phyloP scores from a whole-genome alignment of 257 asterid species.

The Plantago elongata region DNA sequence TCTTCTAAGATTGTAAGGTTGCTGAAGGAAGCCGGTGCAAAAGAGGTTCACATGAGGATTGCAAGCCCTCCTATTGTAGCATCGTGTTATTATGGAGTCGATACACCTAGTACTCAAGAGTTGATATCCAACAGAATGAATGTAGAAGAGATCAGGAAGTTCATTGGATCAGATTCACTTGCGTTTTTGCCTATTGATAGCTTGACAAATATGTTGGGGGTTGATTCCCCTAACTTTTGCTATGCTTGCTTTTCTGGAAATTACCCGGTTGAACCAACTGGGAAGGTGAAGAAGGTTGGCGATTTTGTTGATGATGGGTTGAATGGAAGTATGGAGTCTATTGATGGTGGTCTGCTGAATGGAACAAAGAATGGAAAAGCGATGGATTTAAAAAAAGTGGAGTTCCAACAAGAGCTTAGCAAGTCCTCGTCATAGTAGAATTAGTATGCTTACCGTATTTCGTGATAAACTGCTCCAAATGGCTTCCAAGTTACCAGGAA shows the following conservation, averaged over 20 bases:
- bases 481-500: no score
- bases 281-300: constrained; percentile 79
- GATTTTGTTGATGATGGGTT: constrained; percentile 84
- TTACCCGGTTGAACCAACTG: constrained; percentile 70
- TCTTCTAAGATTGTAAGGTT: constrained; percentile 83
- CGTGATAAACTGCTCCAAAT: no score
- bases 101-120: constrained; percentile 73
- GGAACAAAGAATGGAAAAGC: constrained; percentile 20
- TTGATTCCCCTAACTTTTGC: constrained; percentile 44
- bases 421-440: constrained; percentile 9
- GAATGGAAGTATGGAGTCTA: constrained; percentile 53
- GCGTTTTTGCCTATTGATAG: constrained; percentile 63
- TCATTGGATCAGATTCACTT: constrained; percentile 78
- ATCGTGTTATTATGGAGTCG: constrained; percentile 86
- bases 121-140: constrained; percentile 75
- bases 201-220: constrained; percentile 42
- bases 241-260: constrained; percentile 81
- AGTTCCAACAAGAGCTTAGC: constrained; percentile 26
- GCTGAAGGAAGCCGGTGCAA: constrained; percentile 83
- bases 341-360: constrained; percentile 62
- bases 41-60: constrained; percentile 92
- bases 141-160: constrained; percentile 67
- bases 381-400: constrained; percentile 14
- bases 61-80: constrained; percentile 88
- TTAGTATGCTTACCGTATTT: neutral